Percentiles rank a stretch among this genome's conserved stretches.
phyloP scores from a whole-genome alignment of 768 basidiomycete genomes.

The Pluteus cervinus region DNA sequence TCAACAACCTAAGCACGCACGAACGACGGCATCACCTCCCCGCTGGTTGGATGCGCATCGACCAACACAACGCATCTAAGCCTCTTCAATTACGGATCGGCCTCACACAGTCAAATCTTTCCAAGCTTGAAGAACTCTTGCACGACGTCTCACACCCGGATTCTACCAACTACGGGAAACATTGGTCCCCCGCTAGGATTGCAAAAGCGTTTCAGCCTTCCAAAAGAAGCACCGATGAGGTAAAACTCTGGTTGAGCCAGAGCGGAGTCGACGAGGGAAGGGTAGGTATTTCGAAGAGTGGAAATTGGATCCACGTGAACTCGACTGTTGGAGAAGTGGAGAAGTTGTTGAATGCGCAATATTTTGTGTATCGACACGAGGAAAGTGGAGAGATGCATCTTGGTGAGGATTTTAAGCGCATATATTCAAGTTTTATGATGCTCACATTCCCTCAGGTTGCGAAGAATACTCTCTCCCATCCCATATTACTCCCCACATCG shows the following conservation, averaged over 20 bases:
- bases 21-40: conserved; percentile 33
- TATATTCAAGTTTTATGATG: not conserved
- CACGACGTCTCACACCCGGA: conserved; percentile 40
- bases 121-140: conserved; percentile 33
- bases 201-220: conserved; percentile 35
- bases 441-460: conserved; percentile 18
- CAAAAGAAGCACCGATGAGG: conserved; percentile 28
- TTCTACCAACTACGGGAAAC: conserved; percentile 39
- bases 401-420: conserved; percentile 19
- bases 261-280: conserved; percentile 27
- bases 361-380: conserved; percentile 35
- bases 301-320: conserved; percentile 32
- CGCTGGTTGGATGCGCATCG: conserved; percentile 32
- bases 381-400: conserved; percentile 28
- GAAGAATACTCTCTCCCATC: conserved; percentile 27
- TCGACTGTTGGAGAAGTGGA: conserved; percentile 36
- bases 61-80: conserved; percentile 25
- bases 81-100: conserved; percentile 39
- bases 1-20: too few relatives aligned
- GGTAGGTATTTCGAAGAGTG: conserved; percentile 24
- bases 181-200: conserved; percentile 37
- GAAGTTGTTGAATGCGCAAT: conserved; percentile 33
- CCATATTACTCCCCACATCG: conserved; percentile 31
- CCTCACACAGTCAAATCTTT: conserved; percentile 36
- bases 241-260: conserved; percentile 34